These are phyloP conservation scores for Halophytophthora batemanensis DNA, from an alignment of 352 stramenopile species.

Conservation along the genomic window DNA sequence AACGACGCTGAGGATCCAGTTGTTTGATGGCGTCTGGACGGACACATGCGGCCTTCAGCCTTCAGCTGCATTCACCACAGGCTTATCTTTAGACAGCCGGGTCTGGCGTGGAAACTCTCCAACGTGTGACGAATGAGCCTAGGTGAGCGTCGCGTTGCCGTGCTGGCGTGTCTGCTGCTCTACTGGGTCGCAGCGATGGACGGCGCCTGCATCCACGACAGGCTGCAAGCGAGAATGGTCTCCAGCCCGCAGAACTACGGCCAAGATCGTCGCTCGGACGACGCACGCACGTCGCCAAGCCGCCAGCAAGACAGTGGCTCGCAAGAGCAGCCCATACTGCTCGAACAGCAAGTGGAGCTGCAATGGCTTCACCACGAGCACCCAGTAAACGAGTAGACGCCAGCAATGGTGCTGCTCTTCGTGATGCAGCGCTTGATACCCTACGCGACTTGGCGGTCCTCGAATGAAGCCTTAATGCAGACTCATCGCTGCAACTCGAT, in stretches of 20 bases:
- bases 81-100: no score
- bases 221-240: slow-evolving; percentile 11
- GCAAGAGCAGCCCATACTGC: slow-evolving; percentile 7
- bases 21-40: no score
- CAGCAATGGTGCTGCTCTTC: no score
- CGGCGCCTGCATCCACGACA: slow-evolving; percentile 16
- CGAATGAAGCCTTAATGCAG: no score
- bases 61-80: no score
- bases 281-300: slow-evolving; percentile 1
- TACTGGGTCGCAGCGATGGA: not conserved
- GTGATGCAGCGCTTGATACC: no score
- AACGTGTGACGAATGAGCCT: not conserved
- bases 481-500: no score
- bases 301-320: not conserved
- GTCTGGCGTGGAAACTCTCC: no score
- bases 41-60: no score
- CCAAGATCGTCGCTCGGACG: slow-evolving; percentile 11
- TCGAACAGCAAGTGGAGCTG: slow-evolving; percentile 16
- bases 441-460: no score
- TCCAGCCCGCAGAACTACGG: slow-evolving; percentile 17
- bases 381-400: no score
- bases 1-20: no score
- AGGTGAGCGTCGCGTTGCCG: not conserved
- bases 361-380: not conserved
- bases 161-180: slow-evolving; percentile 1